phyloP scores from a whole-genome alignment of 352 stramenopile species.

The Pythium monospermum region DNA sequence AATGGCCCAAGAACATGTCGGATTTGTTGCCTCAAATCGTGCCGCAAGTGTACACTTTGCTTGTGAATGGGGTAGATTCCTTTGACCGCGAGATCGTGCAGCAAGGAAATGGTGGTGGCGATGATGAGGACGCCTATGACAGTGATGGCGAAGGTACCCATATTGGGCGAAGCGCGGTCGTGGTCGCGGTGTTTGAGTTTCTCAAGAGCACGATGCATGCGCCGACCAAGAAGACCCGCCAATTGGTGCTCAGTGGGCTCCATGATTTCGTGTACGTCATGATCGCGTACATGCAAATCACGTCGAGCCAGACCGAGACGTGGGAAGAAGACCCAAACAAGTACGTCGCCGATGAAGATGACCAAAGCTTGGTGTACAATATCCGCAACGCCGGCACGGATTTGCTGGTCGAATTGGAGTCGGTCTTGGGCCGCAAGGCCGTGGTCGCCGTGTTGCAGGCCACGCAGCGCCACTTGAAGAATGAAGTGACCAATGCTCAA shows the following conservation, averaged over 20 bases:
- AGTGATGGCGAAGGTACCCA: slow-evolving; percentile 67
- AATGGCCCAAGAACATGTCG: slow-evolving; percentile 80
- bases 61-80: slow-evolving; percentile 32
- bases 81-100: slow-evolving; percentile 63
- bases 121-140: slow-evolving; percentile 72
- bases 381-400: slow-evolving; percentile 68
- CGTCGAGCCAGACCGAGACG: slow-evolving; percentile 56
- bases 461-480: slow-evolving; percentile 56
- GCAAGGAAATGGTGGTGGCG: slow-evolving; percentile 22
- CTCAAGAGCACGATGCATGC: slow-evolving; percentile 61
- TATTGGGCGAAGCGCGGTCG: slow-evolving; percentile 59
- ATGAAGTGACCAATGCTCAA: slow-evolving; percentile 18
- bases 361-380: slow-evolving; percentile 76
- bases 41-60: slow-evolving; percentile 58
- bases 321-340: slow-evolving; percentile 82
- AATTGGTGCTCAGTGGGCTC: slow-evolving; percentile 48
- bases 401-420: slow-evolving; percentile 57
- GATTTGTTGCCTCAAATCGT: slow-evolving; percentile 67
- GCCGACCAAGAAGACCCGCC: slow-evolving; percentile 75
- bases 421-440: slow-evolving; percentile 56
- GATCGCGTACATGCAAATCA: slow-evolving; percentile 86
- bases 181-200: slow-evolving; percentile 73
- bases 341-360: slow-evolving; percentile 82
- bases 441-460: slow-evolving; percentile 49
- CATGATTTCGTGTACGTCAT: slow-evolving; percentile 70